Percentiles rank a stretch among this genome's conserved stretches.
Conservation (phyloP, 2,329 filamentous ascomycete species). For the Fusarium sp. region DNA sequence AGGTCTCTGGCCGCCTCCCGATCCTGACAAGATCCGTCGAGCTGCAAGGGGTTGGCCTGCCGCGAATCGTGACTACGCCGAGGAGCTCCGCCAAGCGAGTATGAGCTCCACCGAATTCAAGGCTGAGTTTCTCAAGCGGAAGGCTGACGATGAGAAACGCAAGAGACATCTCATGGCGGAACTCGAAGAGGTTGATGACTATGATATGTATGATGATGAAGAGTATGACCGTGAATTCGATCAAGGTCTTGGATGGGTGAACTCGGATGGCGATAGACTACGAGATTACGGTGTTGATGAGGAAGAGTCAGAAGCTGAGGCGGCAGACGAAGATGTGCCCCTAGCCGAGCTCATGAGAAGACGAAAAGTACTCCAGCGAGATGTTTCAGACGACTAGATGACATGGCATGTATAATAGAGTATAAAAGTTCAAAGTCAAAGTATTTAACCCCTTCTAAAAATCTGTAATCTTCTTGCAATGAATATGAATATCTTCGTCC, state of each 20-base stretch:
- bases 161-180: slow-evolving; percentile 56
- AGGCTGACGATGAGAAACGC: slow-evolving; percentile 57
- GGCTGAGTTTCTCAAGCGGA: slow-evolving; percentile 60
- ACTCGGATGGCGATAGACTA: slow-evolving; percentile 77
- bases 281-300: slow-evolving; percentile 84
- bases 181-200: slow-evolving; percentile 66
- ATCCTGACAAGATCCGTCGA: slow-evolving; percentile 68
- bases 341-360: slow-evolving; percentile 72
- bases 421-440: slow-evolving; percentile 15
- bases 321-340: slow-evolving; percentile 69
- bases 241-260: slow-evolving; percentile 69
- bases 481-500: slow-evolving; percentile 20
- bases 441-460: slow-evolving; percentile 30
- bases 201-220: slow-evolving; percentile 65
- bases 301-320: slow-evolving; percentile 58
- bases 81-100: slow-evolving; percentile 48
- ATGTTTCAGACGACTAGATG: slow-evolving; percentile 44
- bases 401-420: slow-evolving; percentile 30
- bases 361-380: slow-evolving; percentile 53
- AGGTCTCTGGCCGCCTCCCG: slow-evolving; percentile 70
- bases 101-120: slow-evolving; percentile 55
- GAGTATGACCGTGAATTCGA: slow-evolving; percentile 55
- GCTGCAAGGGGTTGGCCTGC: slow-evolving; percentile 52
- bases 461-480: slow-evolving; percentile 21
- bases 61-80: slow-evolving; percentile 48